phyloP scores from a whole-genome alignment of 768 basidiomycete species.

The Leccinum aurantiacum region DNA sequence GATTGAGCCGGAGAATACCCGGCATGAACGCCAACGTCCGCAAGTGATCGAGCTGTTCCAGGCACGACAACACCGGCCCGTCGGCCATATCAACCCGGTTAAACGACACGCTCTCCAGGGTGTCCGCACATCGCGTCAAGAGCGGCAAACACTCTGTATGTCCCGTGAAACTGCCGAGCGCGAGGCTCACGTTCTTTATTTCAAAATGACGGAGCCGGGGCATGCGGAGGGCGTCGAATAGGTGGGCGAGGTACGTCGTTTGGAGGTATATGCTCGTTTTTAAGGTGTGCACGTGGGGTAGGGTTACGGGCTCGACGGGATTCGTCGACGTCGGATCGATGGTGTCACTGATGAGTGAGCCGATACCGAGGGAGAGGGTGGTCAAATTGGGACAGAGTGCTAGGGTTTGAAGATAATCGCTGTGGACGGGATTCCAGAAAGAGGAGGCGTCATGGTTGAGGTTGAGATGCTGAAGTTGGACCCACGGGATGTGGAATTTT shows the following conservation, averaged over 20 bases:
- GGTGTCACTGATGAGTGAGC: conserved; percentile 14
- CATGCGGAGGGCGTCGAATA: conserved; percentile 30
- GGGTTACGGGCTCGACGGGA: conserved; percentile 23
- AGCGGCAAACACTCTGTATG: conserved; percentile 32
- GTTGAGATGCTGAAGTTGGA: conserved; percentile 27
- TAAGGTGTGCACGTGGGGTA: conserved; percentile 30
- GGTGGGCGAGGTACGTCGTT: conserved; percentile 21
- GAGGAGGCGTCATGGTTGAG: conserved; percentile 31
- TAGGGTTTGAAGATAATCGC: conserved; percentile 28
- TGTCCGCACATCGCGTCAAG: conserved; percentile 25
- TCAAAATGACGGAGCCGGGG: conserved; percentile 28
- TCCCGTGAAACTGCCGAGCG: conserved; percentile 24
- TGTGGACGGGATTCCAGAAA: conserved; percentile 31
- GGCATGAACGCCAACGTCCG: conserved; percentile 24
- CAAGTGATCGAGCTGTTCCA: conserved; percentile 19
- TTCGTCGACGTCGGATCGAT: conserved; percentile 9
- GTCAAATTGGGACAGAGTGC: conserved; percentile 27
- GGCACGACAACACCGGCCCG: conserved; percentile 18
- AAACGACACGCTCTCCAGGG: conserved; percentile 29
- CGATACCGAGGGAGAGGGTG: conserved; percentile 30
- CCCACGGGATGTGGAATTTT: conserved; percentile 30
- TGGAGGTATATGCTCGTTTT: conserved; percentile 28
- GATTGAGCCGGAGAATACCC: conserved; percentile 32
- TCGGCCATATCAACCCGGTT: conserved; percentile 27
- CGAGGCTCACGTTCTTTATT: conserved; percentile 31